phyloP scores from a whole-genome alignment of 2,329 filamentous ascomycete genomes.

The Alternaria sp. region DNA sequence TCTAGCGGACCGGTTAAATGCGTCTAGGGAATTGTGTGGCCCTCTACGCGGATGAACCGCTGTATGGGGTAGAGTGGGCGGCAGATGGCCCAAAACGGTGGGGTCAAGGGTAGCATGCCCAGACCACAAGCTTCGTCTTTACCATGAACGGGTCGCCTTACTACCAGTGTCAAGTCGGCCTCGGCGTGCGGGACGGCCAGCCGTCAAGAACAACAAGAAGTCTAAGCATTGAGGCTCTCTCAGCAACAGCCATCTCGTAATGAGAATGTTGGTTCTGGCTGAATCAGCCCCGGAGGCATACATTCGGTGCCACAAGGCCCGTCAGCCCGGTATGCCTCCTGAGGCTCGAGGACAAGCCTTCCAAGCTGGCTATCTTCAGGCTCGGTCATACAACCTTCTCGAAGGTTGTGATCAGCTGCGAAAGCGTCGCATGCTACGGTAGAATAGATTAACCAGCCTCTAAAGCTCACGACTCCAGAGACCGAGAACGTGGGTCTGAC shows the following conservation, averaged over 20 bases:
- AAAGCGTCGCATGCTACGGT: slow-evolving; percentile 19
- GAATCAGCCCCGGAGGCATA: neutral
- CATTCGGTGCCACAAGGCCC: slow-evolving; percentile 10
- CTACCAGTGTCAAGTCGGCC: slow-evolving; percentile 11
- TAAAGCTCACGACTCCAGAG: slow-evolving; percentile 18
- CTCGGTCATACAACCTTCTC: slow-evolving; percentile 11
- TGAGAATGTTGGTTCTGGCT: slow-evolving; percentile 4
- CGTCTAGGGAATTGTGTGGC: slow-evolving; percentile 26
- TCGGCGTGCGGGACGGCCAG: slow-evolving; percentile 20
- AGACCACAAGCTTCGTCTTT: slow-evolving; percentile 11
- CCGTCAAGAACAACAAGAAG: slow-evolving; percentile 15
- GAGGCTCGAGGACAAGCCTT: slow-evolving; percentile 14
- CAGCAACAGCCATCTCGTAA: neutral
- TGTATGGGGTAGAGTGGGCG: slow-evolving; percentile 34
- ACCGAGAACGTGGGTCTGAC: slow-evolving; percentile 16
- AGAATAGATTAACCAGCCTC: slow-evolving; percentile 30
- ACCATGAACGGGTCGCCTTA: slow-evolving; percentile 11
- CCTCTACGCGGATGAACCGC: slow-evolving; percentile 29
- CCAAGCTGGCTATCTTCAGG: slow-evolving; percentile 3
- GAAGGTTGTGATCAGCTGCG: slow-evolving; percentile 19
- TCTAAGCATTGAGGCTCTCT: slow-evolving; percentile 10
- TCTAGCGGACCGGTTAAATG: slow-evolving; percentile 46
- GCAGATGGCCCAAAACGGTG: slow-evolving; percentile 21
- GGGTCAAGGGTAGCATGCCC: slow-evolving; percentile 20
- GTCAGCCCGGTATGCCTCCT: slow-evolving; percentile 10